Base-by-base conservation (phyloP, 2,329 filamentous ascomycete genomes). In the Neofusicoccum sp. region DNA sequence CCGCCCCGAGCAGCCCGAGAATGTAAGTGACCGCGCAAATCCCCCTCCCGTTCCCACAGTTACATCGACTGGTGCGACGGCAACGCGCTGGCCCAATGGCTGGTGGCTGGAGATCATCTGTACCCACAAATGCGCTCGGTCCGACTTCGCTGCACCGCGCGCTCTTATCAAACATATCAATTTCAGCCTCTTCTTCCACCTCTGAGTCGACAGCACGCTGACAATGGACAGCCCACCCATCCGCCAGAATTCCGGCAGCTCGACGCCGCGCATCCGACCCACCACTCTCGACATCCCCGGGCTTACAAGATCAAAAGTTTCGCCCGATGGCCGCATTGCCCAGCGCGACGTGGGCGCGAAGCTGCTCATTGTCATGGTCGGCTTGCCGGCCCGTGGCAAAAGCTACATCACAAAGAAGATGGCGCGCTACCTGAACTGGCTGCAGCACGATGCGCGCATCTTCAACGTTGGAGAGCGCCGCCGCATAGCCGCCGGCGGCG, bases 331-430 rank as follows among this genome's bases (percentile, higher is more conserved):
- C 66, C 87, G 91, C 69, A 99, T 99, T 68, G 89, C 95, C 60
- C 88, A 93, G 71, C 85, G 93, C 70, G 95, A 99, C 82, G 90
- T 99, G 53, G 95, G 93, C 53, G 90, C 95, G 41, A 99, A 99
- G 81, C 82, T 99, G 64, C 91, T 98, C 71, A 96, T 99, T 69
- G 87, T 99, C 73, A 99, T 99, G 95, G 95, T 99, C 63, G 95
- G 95, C 65, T 79, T 99, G 68, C 95, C 95, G 2, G 95, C 95
- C 8, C 84, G 95, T 69, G 95, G 95, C 72, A 99, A 99, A 79
- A 97, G 93, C 60, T 99, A 99, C 77, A 96, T 99, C 70, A 98
- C 95, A 63, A 98, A 98, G 81, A 99, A 99, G 79, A 85, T 99
- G 64, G 90, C 95, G 62, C 86, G 95, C 63, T 99, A 98, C 73